Evolutionary conservation across 169 alveolate genomes (phyloP), one percentile per base, ranked within the genome.

Genomic region (Cryptosporidium meleagridis): DNA sequence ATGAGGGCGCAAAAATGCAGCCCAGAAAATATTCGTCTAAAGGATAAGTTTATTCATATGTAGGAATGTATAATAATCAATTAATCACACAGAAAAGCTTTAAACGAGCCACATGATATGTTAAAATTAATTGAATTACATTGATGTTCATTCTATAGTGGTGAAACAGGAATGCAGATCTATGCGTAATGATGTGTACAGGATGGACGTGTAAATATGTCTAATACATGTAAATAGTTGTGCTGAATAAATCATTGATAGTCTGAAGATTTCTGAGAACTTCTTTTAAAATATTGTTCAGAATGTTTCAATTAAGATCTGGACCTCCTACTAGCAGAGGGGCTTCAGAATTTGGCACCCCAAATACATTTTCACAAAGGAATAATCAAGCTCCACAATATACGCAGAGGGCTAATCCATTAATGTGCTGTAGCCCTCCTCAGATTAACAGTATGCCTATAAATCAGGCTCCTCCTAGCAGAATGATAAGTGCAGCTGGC

Each of bases 401-500:
- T 41, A 33, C 75, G 12, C 89, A 80, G 29, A 80, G 68, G 45
- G 86, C 55, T 29, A 80, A 80, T 51, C 89, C 89, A 65, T 65
- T 80, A 62, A 80, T 80, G 80, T 80, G 89, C 26, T 80, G 89
- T 80, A 33, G 37, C 41, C 37, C 86, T 80, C 89, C 89, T 26
- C 84, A 70, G n/a, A 35, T 37, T 45, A 59, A 41, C 23, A 58
- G 33, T 39, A 61, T 39, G 35, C 80, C 89, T 1, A 52, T 73
- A 18, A 73, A 73, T 39, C 89, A 80, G 29, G 52, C 73, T 1
- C 80, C 89, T 58, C 86, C 86, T 14, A 80, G 89, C 44, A 80
- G 89, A 62, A 80, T 80, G 89, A 80, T 80, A 37, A 80, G 89
- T 62, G 89, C 89, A 3, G 89, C 89, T 41, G 89, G 80, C 26